Percentiles rank a stretch among this genome's conserved stretches.
Evolutionary conservation across 2,329 filamentous ascomycete species (phyloP).

Genomic region (Colletotrichum higginsianum): DNA sequence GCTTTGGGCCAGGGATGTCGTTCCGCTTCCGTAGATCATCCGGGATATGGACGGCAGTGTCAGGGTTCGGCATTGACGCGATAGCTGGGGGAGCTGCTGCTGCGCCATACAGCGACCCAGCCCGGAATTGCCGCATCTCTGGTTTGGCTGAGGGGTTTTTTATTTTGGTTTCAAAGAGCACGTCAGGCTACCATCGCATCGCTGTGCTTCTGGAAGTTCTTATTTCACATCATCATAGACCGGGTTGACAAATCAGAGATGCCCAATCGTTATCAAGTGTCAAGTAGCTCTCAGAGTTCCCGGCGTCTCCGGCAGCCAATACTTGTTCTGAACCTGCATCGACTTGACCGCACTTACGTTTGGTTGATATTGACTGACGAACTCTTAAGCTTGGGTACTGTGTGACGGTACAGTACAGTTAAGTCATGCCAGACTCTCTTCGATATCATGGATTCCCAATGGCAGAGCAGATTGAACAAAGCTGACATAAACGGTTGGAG

Average conservation of each 20-base stretch:
- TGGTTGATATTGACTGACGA: background rate
- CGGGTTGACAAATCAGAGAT: background rate
- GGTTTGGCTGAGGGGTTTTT: background rate
- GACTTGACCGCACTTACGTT: background rate
- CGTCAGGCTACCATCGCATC: constrained; percentile 13
- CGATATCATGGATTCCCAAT: too few relatives aligned
- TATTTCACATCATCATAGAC: background rate
- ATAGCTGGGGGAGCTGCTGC: constrained; percentile 10
- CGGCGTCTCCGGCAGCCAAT: background rate
- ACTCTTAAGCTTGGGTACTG: background rate
- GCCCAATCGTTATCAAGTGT: background rate
- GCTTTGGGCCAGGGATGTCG: constrained; percentile 1
- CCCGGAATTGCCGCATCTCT: constrained; percentile 17
- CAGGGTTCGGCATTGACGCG: constrained; percentile 16
- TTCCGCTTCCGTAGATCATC: background rate
- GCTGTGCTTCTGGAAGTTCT: background rate
- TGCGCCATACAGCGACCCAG: constrained; percentile 30
- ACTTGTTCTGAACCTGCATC: background rate
- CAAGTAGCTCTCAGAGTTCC: background rate
- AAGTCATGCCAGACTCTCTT: too few relatives aligned
- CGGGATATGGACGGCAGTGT: background rate
- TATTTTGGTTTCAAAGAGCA: background rate
- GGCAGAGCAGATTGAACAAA: too few relatives aligned
- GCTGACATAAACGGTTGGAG: too few relatives aligned
- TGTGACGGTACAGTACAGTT: background rate